phyloP scores from a whole-genome alignment of 176 grass and related monocot genomes.

The Triticum aestivum region IWGSC_CS_RefSeq_v2.1 NC_057794.1:67676549-67677048 shows the following conservation, averaged over 20 bases:
- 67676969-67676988: neutral
- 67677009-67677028: neutral
- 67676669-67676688: constrained; percentile 71
- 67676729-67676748: neutral
- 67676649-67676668: constrained; percentile 94
- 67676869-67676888: neutral
- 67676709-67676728: neutral
- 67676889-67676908: neutral
- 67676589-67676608: constrained; percentile 33
- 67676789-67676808: constrained; percentile 99
- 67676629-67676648: constrained; percentile 65
- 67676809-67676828: constrained; percentile 89
- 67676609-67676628: constrained; percentile 80
- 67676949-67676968: neutral
- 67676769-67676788: constrained; percentile 57
- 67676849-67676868: constrained; percentile 73
- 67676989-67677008: constrained; percentile 2
- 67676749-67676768: neutral
- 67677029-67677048: neutral
- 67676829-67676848: constrained; percentile 75
- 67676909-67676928: constrained; percentile 4
- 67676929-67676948: neutral
- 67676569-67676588: neutral
- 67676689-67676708: constrained; percentile 71
- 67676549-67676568: neutral